These are phyloP conservation scores for Tubosaeta sp. DNA, from an alignment of 768 basidiomycete species.

Conservation along the genomic window DNA sequence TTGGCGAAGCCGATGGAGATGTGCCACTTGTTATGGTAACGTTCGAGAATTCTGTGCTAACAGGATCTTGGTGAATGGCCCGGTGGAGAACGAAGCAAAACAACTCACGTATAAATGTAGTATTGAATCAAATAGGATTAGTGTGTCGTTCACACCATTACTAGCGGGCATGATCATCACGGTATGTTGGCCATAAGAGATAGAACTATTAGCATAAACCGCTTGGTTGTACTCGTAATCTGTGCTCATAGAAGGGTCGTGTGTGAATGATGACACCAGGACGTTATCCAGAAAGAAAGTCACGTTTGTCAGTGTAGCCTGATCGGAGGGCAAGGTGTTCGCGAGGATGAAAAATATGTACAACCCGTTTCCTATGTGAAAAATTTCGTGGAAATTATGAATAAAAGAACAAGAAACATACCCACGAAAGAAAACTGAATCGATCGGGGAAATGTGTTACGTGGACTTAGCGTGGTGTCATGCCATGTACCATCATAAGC, in stretches of 20 bases:
- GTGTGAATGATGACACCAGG: background rate
- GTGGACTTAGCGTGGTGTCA: constrained; percentile 1
- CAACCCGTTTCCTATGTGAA: constrained; percentile 9
- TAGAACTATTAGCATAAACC: constrained; percentile 6
- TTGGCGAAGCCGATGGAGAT: background rate
- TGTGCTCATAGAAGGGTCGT: background rate
- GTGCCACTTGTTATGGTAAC: no score
- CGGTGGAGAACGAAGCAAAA: no score
- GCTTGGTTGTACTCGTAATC: constrained; percentile 13
- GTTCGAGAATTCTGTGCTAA: no score
- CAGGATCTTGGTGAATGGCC: no score
- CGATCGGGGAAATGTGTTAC: background rate
- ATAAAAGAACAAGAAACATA: background rate
- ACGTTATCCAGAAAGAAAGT: constrained; percentile 9
- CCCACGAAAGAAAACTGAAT: constrained; percentile 15
- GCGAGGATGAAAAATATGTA: constrained; percentile 19
- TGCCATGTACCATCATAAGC: constrained; percentile 19
- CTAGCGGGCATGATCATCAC: constrained; percentile 7
- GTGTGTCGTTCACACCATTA: no score
- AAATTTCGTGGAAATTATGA: background rate
- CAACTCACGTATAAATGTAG: no score
- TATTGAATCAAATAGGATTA: no score
- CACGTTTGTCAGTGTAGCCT: constrained; percentile 2
- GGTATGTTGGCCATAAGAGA: constrained; percentile 4
- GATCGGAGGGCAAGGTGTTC: background rate